Percentiles rank a stretch among this genome's conserved stretches.
phyloP scores from a whole-genome alignment of 1,284 basidiomycete genomes.

The Pascua guehoae region DNA sequence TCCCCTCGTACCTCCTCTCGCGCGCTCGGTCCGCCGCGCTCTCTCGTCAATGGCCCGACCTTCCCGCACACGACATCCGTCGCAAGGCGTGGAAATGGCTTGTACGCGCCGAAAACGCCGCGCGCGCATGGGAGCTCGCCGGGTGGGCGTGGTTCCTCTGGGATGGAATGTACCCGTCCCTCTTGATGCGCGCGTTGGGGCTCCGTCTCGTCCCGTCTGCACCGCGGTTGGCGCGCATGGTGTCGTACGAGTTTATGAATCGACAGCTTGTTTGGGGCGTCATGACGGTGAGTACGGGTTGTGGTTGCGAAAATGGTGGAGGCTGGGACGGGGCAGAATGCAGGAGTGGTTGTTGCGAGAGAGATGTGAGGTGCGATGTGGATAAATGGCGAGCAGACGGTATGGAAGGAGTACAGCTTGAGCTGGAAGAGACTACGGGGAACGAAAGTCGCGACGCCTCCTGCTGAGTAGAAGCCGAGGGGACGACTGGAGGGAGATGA shows the following conservation, averaged over 20 bases:
- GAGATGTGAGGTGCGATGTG: too few relatives aligned
- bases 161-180: conserved; percentile 82
- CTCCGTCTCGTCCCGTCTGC: conserved; percentile 74
- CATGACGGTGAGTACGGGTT: conserved; percentile 69
- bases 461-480: too few relatives aligned
- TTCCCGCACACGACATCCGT: conserved; percentile 69
- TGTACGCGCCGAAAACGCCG: conserved; percentile 62
- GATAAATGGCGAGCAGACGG: too few relatives aligned
- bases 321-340: too few relatives aligned
- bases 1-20: conserved; percentile 73
- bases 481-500: too few relatives aligned
- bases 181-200: conserved; percentile 75
- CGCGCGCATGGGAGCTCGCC: conserved; percentile 59
- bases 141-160: conserved; percentile 83
- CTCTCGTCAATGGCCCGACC: conserved; percentile 82
- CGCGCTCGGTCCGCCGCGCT: conserved; percentile 72
- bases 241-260: conserved; percentile 99
- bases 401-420: too few relatives aligned
- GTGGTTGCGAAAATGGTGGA: too few relatives aligned
- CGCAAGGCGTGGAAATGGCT: conserved; percentile 73
- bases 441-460: too few relatives aligned
- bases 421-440: too few relatives aligned
- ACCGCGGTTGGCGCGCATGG: conserved; percentile 69
- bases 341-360: too few relatives aligned
- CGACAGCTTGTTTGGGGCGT: conserved; percentile 99